Base-by-base conservation (phyloP, 2,329 filamentous ascomycete species). In the Pestalotiopsis sp. region DNA sequence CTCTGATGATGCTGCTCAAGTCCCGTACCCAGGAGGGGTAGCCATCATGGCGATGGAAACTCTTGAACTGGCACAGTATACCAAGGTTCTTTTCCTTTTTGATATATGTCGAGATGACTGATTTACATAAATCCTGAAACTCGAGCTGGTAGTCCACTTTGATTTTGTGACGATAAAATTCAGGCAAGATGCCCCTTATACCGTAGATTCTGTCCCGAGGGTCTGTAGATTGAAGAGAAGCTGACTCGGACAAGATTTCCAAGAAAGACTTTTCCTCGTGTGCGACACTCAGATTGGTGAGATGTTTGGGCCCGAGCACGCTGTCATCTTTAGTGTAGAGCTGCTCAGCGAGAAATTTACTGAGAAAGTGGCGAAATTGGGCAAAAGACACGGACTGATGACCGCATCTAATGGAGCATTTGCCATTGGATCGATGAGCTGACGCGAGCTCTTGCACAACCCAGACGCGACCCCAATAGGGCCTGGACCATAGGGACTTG, bases 371-470 rank as follows among this genome's bases (percentile, higher is more conserved):
- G 4, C 38, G 61, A 25, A 64, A 64, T 23, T 64, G n/a, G 38
- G 38, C 61, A 31, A 64, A 64, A 11, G 61, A 27, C 11, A 64
- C 61, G 11, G 36, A 64, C 36, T 52, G 38, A n/a, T 64, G 61
- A 6, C 61, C 61, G 39, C 61, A 64, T 64, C 36, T 64, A n/a
- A 64, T 64, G 39, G 25, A 23, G 61, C 61, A 64, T 64, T 52
- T 64, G 38, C 61, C 61, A 23, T 38, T 49, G 38, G 38, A 49
- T 25, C 61, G 20, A 23, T 64, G 25, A 20, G 38, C 61, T 14
- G 61, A 49, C 20, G 61, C 61, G 12, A 64, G 14, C 23, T 64
- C 61, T 23, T 64, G 61, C 6, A 64, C 38, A 17, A 64, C 61
- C 61, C 61, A 64, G 39, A 64, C 39, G 41, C 61, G 61, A 49